Evolutionary conservation across 1,284 basidiomycete species (phyloP).

Genomic region (Rhodotorula sp.): DNA sequence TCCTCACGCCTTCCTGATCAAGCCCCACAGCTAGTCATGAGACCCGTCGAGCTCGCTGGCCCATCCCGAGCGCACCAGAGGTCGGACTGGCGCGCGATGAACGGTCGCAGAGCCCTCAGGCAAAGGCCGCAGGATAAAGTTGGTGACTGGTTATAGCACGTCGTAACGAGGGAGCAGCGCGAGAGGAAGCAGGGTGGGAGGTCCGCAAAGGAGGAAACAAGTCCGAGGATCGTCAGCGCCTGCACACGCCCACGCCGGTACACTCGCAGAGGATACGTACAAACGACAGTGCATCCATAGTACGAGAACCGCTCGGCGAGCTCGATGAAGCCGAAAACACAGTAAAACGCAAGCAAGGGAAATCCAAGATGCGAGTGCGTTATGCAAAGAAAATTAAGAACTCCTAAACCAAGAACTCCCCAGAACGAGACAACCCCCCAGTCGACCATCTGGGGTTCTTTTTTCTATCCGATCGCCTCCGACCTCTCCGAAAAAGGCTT

Average conservation of each 20-base stretch:
- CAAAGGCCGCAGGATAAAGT: constrained; percentile 49
- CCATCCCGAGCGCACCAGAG: constrained; percentile 54
- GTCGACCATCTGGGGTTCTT: too few relatives aligned
- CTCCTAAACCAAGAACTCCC: too few relatives aligned
- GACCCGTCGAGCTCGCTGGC: constrained; percentile 53
- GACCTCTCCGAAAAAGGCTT: too few relatives aligned
- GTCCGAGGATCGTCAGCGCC: not conserved
- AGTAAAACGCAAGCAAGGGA: too few relatives aligned
- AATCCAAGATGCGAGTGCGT: too few relatives aligned
- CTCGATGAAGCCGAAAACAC: constrained; percentile 50
- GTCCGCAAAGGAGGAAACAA: not conserved
- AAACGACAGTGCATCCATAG: constrained; percentile 56
- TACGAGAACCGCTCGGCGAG: constrained; percentile 73
- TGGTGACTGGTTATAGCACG: constrained; percentile 31
- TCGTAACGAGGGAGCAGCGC: not conserved
- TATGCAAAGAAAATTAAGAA: too few relatives aligned
- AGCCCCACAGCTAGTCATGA: too few relatives aligned
- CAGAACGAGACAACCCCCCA: too few relatives aligned
- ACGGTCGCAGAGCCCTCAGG: constrained; percentile 40
- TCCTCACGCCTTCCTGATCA: too few relatives aligned
- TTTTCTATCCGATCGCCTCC: too few relatives aligned
- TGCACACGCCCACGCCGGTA: too few relatives aligned
- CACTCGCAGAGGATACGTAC: constrained; percentile 1
- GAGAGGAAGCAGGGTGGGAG: too few relatives aligned
- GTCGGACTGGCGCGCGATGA: constrained; percentile 6